Conservation (phyloP, 345 rosid genomes). For the Heritiera littoralis region DNA sequence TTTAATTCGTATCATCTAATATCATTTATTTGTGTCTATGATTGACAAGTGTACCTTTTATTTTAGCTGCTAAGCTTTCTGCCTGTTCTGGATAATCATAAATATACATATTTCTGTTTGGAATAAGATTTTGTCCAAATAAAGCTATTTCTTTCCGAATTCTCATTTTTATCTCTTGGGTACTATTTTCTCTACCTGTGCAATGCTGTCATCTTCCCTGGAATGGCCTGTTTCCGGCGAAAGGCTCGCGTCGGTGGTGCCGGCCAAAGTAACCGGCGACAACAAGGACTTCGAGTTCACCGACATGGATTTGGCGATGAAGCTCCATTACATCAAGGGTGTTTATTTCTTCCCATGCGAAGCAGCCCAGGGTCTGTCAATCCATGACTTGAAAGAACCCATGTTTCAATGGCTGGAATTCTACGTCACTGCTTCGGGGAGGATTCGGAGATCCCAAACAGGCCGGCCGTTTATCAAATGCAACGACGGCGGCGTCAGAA, state of each 20-base stretch:
- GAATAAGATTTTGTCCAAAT: background rate
- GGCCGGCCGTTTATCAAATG: conserved; percentile 67
- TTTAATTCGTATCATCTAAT: too few species aligned
- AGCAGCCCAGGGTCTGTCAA: conserved; percentile 39
- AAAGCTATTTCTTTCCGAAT: background rate
- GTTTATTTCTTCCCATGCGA: conserved; percentile 56
- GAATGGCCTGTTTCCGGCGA: conserved; percentile 33
- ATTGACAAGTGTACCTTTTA: background rate
- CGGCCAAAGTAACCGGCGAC: conserved; percentile 46
- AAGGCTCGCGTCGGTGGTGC: conserved; percentile 64
- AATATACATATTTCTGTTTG: background rate
- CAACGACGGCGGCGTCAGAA: conserved; percentile 74
- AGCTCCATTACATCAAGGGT: conserved; percentile 69
- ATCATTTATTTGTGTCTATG: too few species aligned
- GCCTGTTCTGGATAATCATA: background rate
- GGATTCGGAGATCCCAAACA: conserved; percentile 52
- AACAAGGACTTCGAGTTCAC: conserved; percentile 44
- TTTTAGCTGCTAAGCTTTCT: background rate
- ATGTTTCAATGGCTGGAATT: conserved; percentile 45
- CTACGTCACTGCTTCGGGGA: conserved; percentile 45
- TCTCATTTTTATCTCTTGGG: background rate
- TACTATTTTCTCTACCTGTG: background rate
- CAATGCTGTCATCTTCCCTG: conserved; percentile 1
- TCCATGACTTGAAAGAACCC: conserved; percentile 41
- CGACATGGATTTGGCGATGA: conserved; percentile 66